A percentile compares a stretch with the other conserved stretches of the same genome.
These are phyloP conservation scores for Fusarium sp. DNA, from an alignment of 2,329 filamentous ascomycete species.

Conservation along the genomic window DNA sequence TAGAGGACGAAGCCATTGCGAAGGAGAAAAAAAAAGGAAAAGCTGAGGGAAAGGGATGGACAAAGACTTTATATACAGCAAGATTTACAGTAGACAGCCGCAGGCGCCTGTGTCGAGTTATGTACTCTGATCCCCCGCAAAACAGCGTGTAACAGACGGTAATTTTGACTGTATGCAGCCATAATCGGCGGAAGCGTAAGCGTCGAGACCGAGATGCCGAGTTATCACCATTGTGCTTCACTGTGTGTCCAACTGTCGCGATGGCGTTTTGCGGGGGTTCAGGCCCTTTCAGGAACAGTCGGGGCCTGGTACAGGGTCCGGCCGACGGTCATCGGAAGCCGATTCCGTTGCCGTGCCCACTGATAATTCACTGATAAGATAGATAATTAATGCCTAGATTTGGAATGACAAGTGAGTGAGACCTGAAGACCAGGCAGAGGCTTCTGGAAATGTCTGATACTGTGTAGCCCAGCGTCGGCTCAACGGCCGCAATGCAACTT, in stretches of 20 bases:
- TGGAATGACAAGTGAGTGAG: conserved; percentile 1
- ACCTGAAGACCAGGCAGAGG: neutral
- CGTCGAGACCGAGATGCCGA: conserved; percentile 39
- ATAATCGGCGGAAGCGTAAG: conserved; percentile 14
- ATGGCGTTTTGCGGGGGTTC: conserved; percentile 22
- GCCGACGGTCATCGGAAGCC: conserved; percentile 28
- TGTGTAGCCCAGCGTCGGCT: neutral
- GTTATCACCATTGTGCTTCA: conserved; percentile 35
- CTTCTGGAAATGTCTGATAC: neutral
- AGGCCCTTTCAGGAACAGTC: neutral
- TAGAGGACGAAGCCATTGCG: conserved; percentile 25
- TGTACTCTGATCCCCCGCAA: conserved; percentile 25
- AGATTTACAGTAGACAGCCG: neutral
- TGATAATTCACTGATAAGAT: neutral
- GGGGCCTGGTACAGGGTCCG: neutral
- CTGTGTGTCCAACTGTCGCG: neutral
- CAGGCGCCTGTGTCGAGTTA: neutral
- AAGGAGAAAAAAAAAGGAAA: neutral
- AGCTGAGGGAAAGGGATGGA: neutral
- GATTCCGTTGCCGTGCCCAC: conserved; percentile 25
- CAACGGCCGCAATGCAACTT: neutral
- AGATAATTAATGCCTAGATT: neutral
- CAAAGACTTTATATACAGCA: conserved; percentile 11
- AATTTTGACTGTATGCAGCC: conserved; percentile 24
- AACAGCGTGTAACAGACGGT: conserved; percentile 1